Evolutionary conservation across 495 filamentous ascomycete species (phyloP), one percentile per base, ranked within the genome.

Genomic region (Neurospora terricola): DNA sequence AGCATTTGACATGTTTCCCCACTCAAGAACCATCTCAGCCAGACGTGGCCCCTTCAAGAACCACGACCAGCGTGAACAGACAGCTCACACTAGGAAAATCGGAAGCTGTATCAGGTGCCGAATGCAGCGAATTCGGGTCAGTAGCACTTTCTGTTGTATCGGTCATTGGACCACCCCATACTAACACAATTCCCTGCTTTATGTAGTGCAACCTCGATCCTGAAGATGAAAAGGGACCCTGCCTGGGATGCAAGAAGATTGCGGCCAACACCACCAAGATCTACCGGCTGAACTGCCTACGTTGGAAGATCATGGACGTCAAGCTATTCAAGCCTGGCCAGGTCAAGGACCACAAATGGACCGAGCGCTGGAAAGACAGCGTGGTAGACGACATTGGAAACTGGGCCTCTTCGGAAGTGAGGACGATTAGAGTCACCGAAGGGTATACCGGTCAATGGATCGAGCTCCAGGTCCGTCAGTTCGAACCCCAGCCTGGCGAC

Each of bases 71-170:
- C 79, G 84, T 39, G 79, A 84, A 71, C 78, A 83, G 71, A 87
- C 86, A 5, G 86, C 86, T 16, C 83, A 82, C 36, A 87, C 86
- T 0, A 79, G 86, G 73, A 82, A 83, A 70, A 85, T 86, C 68
- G 85, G 84, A 11, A 85, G 84, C 70, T 87, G 86, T 73, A 84
- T 87, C 70, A 77, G 86, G 37, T 87, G 86, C 71, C 81, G 85
- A 69, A 87, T 87, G 82, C 86, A 87, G 76, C 81, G 85, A n/a
- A 86, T 87, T 72, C 83, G 86, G 70, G 85, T 87, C 76, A 81
- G 84, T 76, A 42, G 42, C 71, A 12, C 69, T 68, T 36, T 27
- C 18, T 34, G 36, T 16, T 43, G 30, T 69, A 23, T 36, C 1
- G 38, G 36, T 34, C 18, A 30, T 54, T 62, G 36, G 14, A 7